Conservation (phyloP, 768 basidiomycete species). For the Mycena maculata region DNA sequence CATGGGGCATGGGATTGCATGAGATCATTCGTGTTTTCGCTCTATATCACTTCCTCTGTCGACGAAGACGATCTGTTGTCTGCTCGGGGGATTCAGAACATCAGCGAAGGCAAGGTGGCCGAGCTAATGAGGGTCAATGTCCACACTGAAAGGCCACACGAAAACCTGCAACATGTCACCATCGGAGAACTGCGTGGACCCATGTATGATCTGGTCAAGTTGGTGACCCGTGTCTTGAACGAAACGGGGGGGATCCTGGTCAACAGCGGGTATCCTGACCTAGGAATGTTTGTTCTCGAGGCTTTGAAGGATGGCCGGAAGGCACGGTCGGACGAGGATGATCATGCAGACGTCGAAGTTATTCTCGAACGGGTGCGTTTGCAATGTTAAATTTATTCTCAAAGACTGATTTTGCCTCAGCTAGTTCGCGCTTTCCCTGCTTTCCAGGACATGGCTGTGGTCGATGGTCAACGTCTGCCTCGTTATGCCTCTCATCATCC, state of each 20-base stretch:
- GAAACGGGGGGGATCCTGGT: conserved; percentile 79
- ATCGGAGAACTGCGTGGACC: conserved; percentile 84
- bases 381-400: background rate
- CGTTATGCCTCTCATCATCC: conserved; percentile 8
- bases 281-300: conserved; percentile 82
- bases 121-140: conserved; percentile 78
- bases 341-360: conserved; percentile 60
- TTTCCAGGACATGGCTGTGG: conserved; percentile 80
- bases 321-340: conserved; percentile 38
- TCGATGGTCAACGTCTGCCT: conserved; percentile 70
- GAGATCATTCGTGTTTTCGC: conserved; percentile 75
- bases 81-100: conserved; percentile 70
- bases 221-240: conserved; percentile 71
- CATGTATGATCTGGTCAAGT: conserved; percentile 76
- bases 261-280: conserved; percentile 68
- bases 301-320: conserved; percentile 67
- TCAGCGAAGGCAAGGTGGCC: conserved; percentile 69
- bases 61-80: conserved; percentile 71
- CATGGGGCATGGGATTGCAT: conserved; percentile 90
- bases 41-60: conserved; percentile 74
- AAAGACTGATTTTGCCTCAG: conserved; percentile 51
- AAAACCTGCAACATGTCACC: conserved; percentile 71
- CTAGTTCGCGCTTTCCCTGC: conserved; percentile 82
- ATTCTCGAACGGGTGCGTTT: conserved; percentile 70
- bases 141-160: conserved; percentile 78